A percentile compares a stretch with the other conserved stretches of the same genome.
Evolutionary conservation across 768 basidiomycete species (phyloP).

Genomic region (Naganishia friedmannii): DNA sequence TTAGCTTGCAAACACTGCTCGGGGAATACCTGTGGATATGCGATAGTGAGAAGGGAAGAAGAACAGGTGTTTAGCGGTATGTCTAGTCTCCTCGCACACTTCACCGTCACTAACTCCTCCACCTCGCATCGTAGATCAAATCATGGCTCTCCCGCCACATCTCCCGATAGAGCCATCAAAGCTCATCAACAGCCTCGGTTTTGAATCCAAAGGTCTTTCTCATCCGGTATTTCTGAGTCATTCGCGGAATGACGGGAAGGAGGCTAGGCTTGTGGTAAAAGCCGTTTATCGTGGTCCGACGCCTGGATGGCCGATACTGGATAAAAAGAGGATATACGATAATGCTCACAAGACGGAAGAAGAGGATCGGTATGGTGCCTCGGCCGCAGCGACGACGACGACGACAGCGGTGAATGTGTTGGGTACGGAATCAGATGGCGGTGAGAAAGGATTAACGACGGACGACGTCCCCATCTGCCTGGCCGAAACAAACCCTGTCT

Average conservation of each 20-base stretch:
- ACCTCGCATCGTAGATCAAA: background rate
- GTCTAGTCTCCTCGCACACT: background rate
- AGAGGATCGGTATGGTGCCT: background rate
- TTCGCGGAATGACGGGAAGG: slow-evolving; percentile 16
- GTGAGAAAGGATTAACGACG: background rate
- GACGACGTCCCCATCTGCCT: slow-evolving; percentile 10
- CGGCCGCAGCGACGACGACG: background rate
- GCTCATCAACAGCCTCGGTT: slow-evolving; percentile 3
- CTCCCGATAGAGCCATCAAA: background rate
- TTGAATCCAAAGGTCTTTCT: slow-evolving; percentile 14
- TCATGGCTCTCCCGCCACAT: slow-evolving; percentile 6
- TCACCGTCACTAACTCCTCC: background rate
- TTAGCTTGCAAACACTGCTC: too few relatives aligned
- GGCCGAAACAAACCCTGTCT: slow-evolving; percentile 1
- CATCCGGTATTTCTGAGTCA: background rate
- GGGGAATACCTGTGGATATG: background rate
- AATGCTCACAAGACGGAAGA: slow-evolving; percentile 5
- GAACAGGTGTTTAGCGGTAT: background rate
- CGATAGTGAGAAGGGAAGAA: background rate
- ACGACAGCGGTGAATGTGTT: background rate
- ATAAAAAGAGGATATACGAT: slow-evolving; percentile 15
- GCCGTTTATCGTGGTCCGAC: slow-evolving; percentile 1
- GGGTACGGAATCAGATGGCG: background rate
- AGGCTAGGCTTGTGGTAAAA: slow-evolving; percentile 15
- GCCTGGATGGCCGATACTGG: slow-evolving; percentile 15